Percentiles rank a stretch among this genome's conserved stretches.
phyloP scores from a whole-genome alignment of 1,284 basidiomycete species.

The Heterobasidion irregulare region DNA sequence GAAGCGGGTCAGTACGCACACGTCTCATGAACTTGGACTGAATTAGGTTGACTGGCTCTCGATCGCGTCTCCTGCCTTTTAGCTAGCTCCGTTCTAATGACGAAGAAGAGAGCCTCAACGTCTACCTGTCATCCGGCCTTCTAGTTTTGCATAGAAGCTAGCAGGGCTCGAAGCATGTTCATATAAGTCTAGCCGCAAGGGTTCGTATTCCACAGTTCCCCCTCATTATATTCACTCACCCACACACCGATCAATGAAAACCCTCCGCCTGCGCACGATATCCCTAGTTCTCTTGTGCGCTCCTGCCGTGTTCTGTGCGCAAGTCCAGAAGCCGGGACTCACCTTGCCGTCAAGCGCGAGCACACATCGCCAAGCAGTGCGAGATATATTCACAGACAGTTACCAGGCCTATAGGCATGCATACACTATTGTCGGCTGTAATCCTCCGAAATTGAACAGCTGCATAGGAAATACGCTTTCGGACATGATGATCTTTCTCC shows the following conservation, averaged over 20 bases:
- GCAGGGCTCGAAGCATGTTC: no score
- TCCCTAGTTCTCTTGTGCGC: constrained; percentile 13
- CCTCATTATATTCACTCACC: not conserved
- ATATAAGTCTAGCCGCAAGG: no score
- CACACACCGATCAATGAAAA: not conserved
- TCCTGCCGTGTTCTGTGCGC: constrained; percentile 15
- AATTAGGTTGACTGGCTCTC: not conserved
- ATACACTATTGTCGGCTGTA: not conserved
- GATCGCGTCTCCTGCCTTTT: not conserved
- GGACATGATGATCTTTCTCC: constrained; percentile 59
- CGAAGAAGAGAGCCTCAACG: not conserved
- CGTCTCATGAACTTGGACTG: not conserved
- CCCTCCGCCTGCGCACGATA: not conserved
- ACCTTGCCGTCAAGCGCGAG: constrained; percentile 32
- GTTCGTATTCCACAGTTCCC: not conserved
- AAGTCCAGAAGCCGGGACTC: constrained; percentile 38
- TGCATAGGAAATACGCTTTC: constrained; percentile 46
- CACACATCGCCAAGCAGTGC: constrained; percentile 34
- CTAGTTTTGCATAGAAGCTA: not conserved
- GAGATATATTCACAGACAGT: constrained; percentile 45
- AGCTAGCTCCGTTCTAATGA: not conserved
- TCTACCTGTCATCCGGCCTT: not conserved
- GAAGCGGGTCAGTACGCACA: not conserved
- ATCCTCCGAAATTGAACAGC: not conserved
- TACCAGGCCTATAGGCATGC: constrained; percentile 53